Base-by-base conservation (phyloP, 1,284 basidiomycete species). In the Ganoderma lingzhi region DNA sequence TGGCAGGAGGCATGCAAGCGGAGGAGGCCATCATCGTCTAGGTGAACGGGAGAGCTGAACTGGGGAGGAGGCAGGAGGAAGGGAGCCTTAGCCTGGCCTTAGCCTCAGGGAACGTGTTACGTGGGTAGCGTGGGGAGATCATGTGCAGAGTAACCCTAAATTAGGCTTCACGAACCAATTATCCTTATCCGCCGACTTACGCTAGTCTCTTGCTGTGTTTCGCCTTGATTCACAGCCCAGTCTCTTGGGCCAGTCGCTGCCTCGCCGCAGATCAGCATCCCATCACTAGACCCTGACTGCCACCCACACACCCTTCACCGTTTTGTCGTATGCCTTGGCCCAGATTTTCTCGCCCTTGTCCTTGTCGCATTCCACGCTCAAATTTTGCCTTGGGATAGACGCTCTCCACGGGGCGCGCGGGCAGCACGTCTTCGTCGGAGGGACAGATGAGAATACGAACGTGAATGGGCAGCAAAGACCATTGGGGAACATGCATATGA, bases 161-260 rank as follows among this genome's bases (percentile, higher is more conserved):
- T 73, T 73, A 73, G 72, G 72, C 72, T 73, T 71, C 72, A 62
- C 63, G 39, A 63, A 68, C 45, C 56, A 61, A 65, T 73, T 67
- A 65, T 65, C 66, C 71, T 73, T 67, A 65, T 65, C 66, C 71
- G 67, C 35, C 37, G 35, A 39, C n/a, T 4, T 8, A 41, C 58
- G 37, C 55, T 56, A 59, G 58, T 59, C 58, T 39, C 32, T 59
- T 66, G 60, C 66, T 63, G 58, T 53, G 69, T 63, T 67, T 67
- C 42, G 65, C 42, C 69, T 45, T 65, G 58, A 42, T 56, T 19
- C 45, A 44, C 56, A 28, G 48, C 44, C 59, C 59, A 66, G 44
- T 42, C 41, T 62, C 60, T 62, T 28, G 42, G 28, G 39, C 61
- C 64, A 28, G 66, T 62, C 59, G 53, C 62, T 62, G 64, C 64